A percentile compares a stretch with the other conserved stretches of the same genome.
phyloP scores from a whole-genome alignment of 495 filamentous ascomycete species.

The Trichoderma reesei region DNA sequence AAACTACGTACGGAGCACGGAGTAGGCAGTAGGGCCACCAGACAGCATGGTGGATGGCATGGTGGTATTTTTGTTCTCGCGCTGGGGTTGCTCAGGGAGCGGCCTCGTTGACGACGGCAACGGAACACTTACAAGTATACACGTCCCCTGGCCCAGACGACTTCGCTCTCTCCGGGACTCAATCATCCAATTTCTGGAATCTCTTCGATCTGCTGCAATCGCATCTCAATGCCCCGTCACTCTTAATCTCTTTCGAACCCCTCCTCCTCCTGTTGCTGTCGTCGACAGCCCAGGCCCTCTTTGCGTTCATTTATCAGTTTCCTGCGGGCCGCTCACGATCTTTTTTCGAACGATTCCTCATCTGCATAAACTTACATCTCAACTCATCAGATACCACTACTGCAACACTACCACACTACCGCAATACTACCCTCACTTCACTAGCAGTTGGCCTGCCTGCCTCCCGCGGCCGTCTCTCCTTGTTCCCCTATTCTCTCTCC shows the following conservation, averaged over 20 bases:
- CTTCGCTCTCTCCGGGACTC: constrained; percentile 1
- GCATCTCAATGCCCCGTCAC: neutral
- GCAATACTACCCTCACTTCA: neutral
- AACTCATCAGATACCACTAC: neutral
- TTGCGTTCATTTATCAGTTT: neutral
- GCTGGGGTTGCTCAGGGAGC: constrained; percentile 1
- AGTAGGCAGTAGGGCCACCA: constrained; percentile 4
- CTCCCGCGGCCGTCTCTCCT: neutral
- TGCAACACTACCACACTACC: neutral
- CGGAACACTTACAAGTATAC: neutral
- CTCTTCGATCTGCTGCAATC: neutral
- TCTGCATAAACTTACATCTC: neutral
- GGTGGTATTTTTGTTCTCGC: neutral
- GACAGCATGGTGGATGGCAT: neutral
- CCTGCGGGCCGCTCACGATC: constrained; percentile 6
- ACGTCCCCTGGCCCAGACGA: neutral
- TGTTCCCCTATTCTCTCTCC: neutral
- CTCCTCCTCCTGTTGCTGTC: neutral
- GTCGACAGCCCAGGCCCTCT: neutral
- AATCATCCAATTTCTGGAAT: constrained; percentile 5
- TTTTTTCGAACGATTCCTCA: neutral
- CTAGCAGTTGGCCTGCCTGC: neutral
- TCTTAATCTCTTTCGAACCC: neutral
- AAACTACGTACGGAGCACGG: constrained; percentile 8
- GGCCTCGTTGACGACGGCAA: neutral